Evolutionary conservation across 106 monocot species (phyloP).

Genomic region (Chionographis japonica): DNA sequence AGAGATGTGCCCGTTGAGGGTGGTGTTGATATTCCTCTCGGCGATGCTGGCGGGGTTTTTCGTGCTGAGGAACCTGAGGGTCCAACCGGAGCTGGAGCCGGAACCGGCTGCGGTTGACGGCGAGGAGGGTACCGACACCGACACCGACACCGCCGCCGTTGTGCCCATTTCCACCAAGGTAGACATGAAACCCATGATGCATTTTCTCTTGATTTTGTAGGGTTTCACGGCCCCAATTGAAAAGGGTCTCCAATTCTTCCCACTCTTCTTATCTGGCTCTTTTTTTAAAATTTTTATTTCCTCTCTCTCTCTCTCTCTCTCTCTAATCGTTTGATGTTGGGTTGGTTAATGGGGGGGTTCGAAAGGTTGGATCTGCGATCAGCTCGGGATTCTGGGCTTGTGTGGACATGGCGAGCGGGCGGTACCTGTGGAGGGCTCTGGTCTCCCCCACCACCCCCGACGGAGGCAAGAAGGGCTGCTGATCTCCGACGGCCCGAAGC

Average conservation of each 20-base stretch:
- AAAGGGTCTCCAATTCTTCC: neutral
- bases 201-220: neutral
- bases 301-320: neutral
- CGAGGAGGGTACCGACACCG: conserved; percentile 6
- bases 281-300: neutral
- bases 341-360: neutral
- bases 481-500: no score
- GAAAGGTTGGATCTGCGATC: conserved; percentile 44
- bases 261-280: neutral
- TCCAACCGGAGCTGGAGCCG: conserved; percentile 18
- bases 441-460: conserved; percentile 9
- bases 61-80: conserved; percentile 43
- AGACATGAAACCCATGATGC: neutral
- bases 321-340: neutral
- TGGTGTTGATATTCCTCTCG: conserved; percentile 84
- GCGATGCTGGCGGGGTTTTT: conserved; percentile 87
- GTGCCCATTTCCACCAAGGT: conserved; percentile 37
- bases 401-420: conserved; percentile 90
- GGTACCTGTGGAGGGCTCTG: conserved; percentile 76
- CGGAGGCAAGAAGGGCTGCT: conserved; percentile 15
- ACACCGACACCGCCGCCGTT: neutral
- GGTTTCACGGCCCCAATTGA: no score
- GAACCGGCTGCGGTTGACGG: neutral
- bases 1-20: conserved; percentile 75
- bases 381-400: conserved; percentile 64